These are phyloP conservation scores for Lagenaria siceraria DNA, from an alignment of 306 rosid species.

Conservation along the genomic window DNA sequence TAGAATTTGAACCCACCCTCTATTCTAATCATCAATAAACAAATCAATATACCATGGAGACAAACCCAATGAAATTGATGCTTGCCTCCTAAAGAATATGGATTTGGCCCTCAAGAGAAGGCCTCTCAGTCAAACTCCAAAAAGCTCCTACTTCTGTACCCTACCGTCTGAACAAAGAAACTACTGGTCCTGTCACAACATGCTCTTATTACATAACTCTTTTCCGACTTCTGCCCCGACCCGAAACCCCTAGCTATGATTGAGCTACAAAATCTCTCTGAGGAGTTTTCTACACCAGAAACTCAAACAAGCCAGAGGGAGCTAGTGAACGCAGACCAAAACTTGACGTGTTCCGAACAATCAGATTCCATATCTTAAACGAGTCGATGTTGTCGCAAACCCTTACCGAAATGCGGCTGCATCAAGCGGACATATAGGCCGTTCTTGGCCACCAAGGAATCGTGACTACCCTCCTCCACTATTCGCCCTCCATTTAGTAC, in stretches of 20 bases:
- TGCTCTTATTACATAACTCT: conserved; percentile 25
- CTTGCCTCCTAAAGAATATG: conserved; percentile 84
- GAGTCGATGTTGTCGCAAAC: conserved; percentile 82
- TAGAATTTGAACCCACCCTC: conserved; percentile 33
- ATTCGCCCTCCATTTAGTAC: conserved; percentile 97
- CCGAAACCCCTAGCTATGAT: conserved; percentile 15
- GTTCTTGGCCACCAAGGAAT: conserved; percentile 68
- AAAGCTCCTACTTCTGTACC: conserved; percentile 39
- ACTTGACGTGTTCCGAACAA: conserved; percentile 9
- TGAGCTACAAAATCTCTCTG: conserved; percentile 19
- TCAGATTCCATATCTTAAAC: conserved; percentile 29
- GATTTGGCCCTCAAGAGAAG: conserved; percentile 25
- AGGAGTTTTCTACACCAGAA: conserved; percentile 17
- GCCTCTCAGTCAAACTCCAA: conserved; percentile 35
- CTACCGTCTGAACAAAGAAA: conserved; percentile 28
- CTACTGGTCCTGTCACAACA: conserved; percentile 28
- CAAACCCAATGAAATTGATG: conserved; percentile 23
- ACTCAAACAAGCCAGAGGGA: conserved; percentile 29
- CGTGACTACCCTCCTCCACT: conserved; percentile 89
- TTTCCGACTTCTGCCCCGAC: conserved; percentile 15
- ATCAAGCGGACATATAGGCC: conserved; percentile 88
- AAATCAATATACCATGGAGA: conserved; percentile 58
- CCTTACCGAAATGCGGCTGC: conserved; percentile 99
- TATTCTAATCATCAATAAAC: conserved; percentile 28
- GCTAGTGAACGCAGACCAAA: conserved; percentile 25